phyloP scores from a whole-genome alignment of 2,329 filamentous ascomycete species.

The Decorospora gaudefroyi region DNA sequence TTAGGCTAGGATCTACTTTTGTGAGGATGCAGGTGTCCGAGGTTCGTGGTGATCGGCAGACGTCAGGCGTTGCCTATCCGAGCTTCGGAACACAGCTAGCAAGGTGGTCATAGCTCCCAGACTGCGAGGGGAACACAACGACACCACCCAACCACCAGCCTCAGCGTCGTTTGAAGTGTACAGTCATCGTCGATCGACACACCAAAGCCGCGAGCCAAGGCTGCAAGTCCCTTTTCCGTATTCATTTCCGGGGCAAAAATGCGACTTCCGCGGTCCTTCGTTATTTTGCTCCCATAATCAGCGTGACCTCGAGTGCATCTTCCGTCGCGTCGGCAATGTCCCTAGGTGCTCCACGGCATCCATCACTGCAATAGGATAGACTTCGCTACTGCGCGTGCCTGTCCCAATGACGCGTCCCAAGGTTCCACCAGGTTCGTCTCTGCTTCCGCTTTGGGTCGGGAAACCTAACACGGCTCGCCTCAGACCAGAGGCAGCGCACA shows the following conservation, averaged over 20 bases:
- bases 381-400: conserved; percentile 10
- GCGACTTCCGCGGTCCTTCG: conserved; percentile 14
- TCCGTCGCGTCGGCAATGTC: conserved; percentile 32
- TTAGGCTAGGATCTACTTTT: conserved; percentile 2
- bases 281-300: conserved; percentile 18
- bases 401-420: conserved; percentile 43
- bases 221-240: conserved; percentile 11
- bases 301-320: conserved; percentile 30
- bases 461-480: conserved; percentile 57
- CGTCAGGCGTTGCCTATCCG: conserved; percentile 4
- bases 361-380: conserved; percentile 16
- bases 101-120: too few species aligned
- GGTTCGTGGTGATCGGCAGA: conserved; percentile 16
- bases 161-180: conserved; percentile 1
- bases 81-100: too few species aligned
- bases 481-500: conserved; percentile 65
- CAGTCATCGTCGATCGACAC: conserved; percentile 10
- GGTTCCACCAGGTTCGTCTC: conserved; percentile 39
- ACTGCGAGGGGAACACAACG: too few species aligned
- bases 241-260: conserved; percentile 10
- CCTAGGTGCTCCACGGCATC: conserved; percentile 21
- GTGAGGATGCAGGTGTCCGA: conserved; percentile 4
- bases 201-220: conserved; percentile 4
- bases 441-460: conserved; percentile 11
- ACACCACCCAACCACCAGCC: conserved; percentile 1